Conservation (phyloP, 805 yeast species). For the Monosporozyma aquatica region DNA sequence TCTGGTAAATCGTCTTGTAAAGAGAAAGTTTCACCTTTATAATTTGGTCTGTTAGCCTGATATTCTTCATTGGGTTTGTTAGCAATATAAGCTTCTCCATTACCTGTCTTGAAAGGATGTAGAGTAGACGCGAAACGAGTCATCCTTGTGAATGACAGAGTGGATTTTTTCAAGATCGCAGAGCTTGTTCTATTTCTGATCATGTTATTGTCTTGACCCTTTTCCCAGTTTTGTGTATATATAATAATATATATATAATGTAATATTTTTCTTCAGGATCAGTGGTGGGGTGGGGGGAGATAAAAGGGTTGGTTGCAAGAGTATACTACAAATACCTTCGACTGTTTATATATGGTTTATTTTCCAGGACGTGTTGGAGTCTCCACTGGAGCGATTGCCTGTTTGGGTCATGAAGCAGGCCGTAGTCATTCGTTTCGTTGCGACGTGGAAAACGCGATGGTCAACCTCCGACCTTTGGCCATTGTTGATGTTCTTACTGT, state of each 20-base stretch:
- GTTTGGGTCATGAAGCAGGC: not conserved
- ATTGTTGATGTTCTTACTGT: no score
- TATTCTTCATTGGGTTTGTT: constrained; percentile 15
- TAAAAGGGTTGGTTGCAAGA: not conserved
- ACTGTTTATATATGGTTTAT: not conserved
- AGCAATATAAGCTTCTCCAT: constrained; percentile 24
- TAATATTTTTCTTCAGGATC: no score
- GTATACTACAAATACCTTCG: not conserved
- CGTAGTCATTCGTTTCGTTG: no score
- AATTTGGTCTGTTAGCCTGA: constrained; percentile 15
- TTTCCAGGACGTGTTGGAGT: no score
- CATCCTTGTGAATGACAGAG: not conserved
- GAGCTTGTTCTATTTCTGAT: not conserved
- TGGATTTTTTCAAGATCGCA: not conserved
- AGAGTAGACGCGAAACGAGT: not conserved
- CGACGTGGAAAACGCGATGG: no score
- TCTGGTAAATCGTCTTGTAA: constrained; percentile 68
- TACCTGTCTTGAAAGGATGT: constrained; percentile 19
- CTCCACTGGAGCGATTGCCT: not conserved
- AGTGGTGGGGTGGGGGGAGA: not conserved
- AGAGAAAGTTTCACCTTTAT: constrained; percentile 60
- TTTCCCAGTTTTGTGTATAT: no score
- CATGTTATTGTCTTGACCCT: not conserved
- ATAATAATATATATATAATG: no score
- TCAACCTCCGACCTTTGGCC: no score